phyloP scores from a whole-genome alignment of 2,329 filamentous ascomycete species.

The Alternaria metachromatica region DNA sequence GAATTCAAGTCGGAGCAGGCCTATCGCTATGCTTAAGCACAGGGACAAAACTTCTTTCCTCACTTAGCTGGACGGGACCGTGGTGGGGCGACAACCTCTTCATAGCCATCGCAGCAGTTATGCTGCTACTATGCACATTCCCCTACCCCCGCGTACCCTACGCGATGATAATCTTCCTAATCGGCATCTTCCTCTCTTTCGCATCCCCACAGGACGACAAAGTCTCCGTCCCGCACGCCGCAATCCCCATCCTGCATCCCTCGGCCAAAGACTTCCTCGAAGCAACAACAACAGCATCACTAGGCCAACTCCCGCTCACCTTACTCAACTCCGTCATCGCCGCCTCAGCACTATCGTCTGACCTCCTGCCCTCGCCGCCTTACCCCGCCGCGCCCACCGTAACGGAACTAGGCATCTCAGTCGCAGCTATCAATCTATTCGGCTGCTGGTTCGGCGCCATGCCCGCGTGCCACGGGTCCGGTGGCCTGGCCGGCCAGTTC shows the following conservation, averaged over 20 bases:
- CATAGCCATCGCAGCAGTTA: constrained; percentile 77
- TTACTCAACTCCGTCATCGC: constrained; percentile 93
- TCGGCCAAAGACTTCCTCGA: constrained; percentile 55
- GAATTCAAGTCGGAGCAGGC: constrained; percentile 92
- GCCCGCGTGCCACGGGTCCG: constrained; percentile 93
- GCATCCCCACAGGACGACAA: constrained; percentile 37
- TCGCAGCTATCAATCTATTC: constrained; percentile 81
- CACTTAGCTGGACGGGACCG: constrained; percentile 71
- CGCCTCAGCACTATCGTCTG: constrained; percentile 77
- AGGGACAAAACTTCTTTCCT: constrained; percentile 68
- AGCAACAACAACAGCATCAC: constrained; percentile 69
- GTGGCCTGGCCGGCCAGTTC: constrained; percentile 88
- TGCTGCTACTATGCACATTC: constrained; percentile 72
- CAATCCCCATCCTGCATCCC: constrained; percentile 60
- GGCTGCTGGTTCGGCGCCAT: constrained; percentile 93
- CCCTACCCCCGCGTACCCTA: constrained; percentile 74
- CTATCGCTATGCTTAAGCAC: constrained; percentile 82
- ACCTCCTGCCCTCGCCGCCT: constrained; percentile 74
- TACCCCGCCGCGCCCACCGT: constrained; percentile 66
- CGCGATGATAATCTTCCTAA: constrained; percentile 72
- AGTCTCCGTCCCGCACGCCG: constrained; percentile 56
- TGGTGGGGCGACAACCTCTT: constrained; percentile 77
- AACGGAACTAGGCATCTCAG: constrained; percentile 79
- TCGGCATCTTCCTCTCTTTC: constrained; percentile 72
- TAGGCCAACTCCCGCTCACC: constrained; percentile 89